These are phyloP conservation scores for Carex pumila DNA, from an alignment of 176 grass and related monocot genomes.

Conservation along the genomic window DNA sequence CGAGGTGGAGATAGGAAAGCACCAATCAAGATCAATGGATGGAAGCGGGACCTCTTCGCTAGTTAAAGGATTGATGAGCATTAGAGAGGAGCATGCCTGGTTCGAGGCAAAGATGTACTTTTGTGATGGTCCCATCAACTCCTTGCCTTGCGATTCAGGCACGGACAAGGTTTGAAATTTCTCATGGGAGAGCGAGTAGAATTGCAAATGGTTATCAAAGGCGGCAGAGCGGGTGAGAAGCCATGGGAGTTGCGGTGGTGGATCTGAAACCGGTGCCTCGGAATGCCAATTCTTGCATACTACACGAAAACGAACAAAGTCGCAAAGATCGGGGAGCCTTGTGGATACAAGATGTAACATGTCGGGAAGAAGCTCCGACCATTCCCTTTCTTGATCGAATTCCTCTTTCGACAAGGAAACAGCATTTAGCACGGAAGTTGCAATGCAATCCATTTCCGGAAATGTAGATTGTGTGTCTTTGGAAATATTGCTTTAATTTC, in stretches of 20 bases:
- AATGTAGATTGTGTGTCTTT: neutral
- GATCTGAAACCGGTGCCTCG: neutral
- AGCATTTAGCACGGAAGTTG: neutral
- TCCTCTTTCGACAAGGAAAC: neutral
- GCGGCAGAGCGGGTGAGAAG: neutral
- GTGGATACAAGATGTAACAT: neutral
- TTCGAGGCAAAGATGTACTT: neutral
- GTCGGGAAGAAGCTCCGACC: slow-evolving; percentile 12
- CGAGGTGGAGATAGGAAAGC: slow-evolving; percentile 4
- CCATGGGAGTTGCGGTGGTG: slow-evolving; percentile 6
- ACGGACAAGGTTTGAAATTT: neutral
- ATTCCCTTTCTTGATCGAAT: neutral
- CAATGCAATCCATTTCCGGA: neutral
- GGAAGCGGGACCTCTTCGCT: neutral
- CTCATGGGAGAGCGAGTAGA: neutral
- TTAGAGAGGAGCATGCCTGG: neutral
- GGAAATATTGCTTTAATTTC: neutral
- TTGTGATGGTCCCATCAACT: neutral
- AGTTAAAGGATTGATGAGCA: neutral
- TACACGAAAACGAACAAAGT: neutral
- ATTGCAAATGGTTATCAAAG: neutral
- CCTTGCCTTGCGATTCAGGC: neutral
- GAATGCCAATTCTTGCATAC: slow-evolving; percentile 2
- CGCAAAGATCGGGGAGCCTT: neutral
- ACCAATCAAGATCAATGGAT: slow-evolving; percentile 1